A percentile compares a stretch with the other conserved stretches of the same genome.
Evolutionary conservation across 371 early-diverging fungal genomes (phyloP).

Genomic region (Apophysomyces trapeziformis): DNA sequence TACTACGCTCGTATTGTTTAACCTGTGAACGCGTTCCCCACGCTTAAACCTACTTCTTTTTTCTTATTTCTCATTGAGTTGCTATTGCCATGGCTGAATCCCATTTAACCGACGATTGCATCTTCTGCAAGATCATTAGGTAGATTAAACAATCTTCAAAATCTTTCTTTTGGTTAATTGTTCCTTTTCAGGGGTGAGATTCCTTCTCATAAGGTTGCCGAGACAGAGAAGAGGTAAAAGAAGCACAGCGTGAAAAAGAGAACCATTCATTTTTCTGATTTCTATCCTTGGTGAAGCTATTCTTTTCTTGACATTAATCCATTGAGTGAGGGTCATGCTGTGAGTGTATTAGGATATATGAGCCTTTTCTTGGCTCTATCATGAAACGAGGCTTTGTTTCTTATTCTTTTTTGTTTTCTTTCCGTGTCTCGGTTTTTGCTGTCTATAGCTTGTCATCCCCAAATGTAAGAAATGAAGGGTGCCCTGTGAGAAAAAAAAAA

Average conservation of each 20-base stretch:
- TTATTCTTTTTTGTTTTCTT: too few species aligned
- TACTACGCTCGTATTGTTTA: background rate
- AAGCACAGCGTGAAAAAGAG: background rate
- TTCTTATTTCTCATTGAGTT: background rate
- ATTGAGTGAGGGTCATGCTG: constrained; percentile 79
- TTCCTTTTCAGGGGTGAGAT: constrained; percentile 69
- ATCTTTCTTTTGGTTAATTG: background rate
- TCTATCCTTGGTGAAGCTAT: constrained; percentile 35
- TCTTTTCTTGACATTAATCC: constrained; percentile 82
- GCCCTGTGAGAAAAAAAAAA: background rate
- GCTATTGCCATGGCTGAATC: constrained; percentile 18
- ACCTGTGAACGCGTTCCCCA: background rate
- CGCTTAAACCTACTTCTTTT: background rate
- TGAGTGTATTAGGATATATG: constrained; percentile 42
- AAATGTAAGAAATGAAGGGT: constrained; percentile 62
- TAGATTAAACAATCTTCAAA: constrained; percentile 11
- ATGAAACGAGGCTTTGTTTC: too few species aligned
- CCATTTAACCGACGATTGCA: constrained; percentile 63
- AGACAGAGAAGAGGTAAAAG: constrained; percentile 77
- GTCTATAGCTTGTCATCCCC: constrained; percentile 77
- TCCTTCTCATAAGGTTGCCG: constrained; percentile 81
- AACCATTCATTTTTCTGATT: background rate
- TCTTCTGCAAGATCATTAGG: constrained; percentile 92
- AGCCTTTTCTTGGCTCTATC: background rate
- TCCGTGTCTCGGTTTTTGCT: too few species aligned